Evolutionary conservation across 2,329 filamentous ascomycete species (phyloP).

Genomic region (Fusarium goolgardi): DNA sequence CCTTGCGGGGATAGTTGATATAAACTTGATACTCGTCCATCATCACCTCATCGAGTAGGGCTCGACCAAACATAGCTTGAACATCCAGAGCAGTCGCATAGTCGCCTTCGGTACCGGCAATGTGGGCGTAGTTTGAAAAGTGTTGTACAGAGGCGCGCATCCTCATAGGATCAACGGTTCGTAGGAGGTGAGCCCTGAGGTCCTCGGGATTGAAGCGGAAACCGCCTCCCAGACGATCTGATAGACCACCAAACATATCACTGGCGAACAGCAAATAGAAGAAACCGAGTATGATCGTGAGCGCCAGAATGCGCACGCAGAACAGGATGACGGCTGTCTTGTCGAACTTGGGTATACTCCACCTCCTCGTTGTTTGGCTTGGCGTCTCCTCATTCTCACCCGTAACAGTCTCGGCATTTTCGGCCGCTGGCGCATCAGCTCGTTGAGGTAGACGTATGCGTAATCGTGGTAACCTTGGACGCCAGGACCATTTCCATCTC

Average conservation of each 20-base stretch:
- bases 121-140: conserved; percentile 85
- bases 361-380: conserved; percentile 41
- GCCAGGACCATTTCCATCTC: conserved; percentile 67
- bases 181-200: conserved; percentile 79
- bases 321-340: conserved; percentile 66
- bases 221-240: conserved; percentile 71
- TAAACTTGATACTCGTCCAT: conserved; percentile 89
- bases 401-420: conserved; percentile 45
- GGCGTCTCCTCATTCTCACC: conserved; percentile 46
- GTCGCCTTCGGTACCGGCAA: conserved; percentile 95
- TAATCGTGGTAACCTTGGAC: conserved; percentile 63
- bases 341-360: conserved; percentile 54
- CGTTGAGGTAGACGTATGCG: conserved; percentile 61
- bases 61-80: conserved; percentile 77
- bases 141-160: conserved; percentile 80
- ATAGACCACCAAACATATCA: conserved; percentile 79
- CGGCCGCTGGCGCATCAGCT: conserved; percentile 44
- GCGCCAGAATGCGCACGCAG: conserved; percentile 77
- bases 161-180: conserved; percentile 74
- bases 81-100: conserved; percentile 88
- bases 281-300: conserved; percentile 79
- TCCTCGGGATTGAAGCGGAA: conserved; percentile 84
- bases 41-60: conserved; percentile 78
- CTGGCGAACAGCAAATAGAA: conserved; percentile 89
- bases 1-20: conserved; percentile 85